Base-by-base conservation (phyloP, 495 filamentous ascomycete genomes). In the Oleoguttula mirabilis region DNA sequence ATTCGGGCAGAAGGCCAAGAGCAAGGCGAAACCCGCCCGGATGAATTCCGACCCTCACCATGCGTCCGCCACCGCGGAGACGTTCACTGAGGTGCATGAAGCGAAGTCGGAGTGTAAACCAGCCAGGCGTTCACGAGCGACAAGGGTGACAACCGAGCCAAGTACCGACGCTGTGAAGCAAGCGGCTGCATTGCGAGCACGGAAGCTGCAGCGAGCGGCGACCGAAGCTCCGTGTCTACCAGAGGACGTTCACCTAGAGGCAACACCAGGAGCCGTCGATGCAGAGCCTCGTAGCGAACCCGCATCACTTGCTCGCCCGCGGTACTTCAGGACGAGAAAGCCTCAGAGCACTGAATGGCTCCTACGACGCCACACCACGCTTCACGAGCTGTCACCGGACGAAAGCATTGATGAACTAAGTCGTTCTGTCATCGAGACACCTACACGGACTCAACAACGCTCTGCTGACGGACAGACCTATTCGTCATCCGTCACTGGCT, bases 91-190 rank as follows among this genome's bases (percentile, higher is more conserved):
- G 28, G 45, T 42, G 17, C 21, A 36, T 8, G 27, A 19, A 19
- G 49, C 43, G 4, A 25, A 14, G 5, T 39, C 49, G 6, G 33
- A 31, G 19, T 52, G 49, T 27, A 21, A 32, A 1, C 22, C n/a
- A n/a, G 14, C 16, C 17, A 34, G 28, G n/a, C 34, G 20, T 1
- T 3, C 21, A 2, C 37, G 27, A 25, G 3, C 33, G 14, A 8
- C 23, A 4, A 32, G 21, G 10, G 3, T 47, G 7, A 32, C 37
- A 16, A 1, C 32, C 4, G 39, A 47, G 14, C 49, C 44, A 10
- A 47, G 49, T 39, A 15, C 21, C 5, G 49, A 43, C 0, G 49
- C 43, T 19, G 14, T 52, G 1, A 39, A 39, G 23, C 45, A 39
- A 22, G 44, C 49, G 12, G 49, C 49, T 11, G 43, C 21, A 11